Evolutionary conservation across 805 yeast species (phyloP).

Genomic region (Starmera quercuum): DNA sequence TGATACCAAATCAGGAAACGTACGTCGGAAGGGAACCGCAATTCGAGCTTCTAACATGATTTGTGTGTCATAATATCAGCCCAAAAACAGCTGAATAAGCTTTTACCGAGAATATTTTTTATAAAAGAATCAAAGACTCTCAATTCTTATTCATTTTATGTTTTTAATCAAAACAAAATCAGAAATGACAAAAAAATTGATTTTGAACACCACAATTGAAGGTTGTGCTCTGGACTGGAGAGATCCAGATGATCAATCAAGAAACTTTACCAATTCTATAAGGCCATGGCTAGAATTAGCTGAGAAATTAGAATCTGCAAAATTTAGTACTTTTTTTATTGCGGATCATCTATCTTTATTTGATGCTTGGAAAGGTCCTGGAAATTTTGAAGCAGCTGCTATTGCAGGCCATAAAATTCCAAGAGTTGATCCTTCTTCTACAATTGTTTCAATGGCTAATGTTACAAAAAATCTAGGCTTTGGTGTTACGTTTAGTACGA

Average conservation of each 20-base stretch:
- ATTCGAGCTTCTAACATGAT: too few relatives aligned
- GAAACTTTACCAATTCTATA: slow-evolving; percentile 16
- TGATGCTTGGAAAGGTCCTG: slow-evolving; percentile 31
- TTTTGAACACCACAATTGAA: slow-evolving; percentile 24
- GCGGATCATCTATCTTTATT: slow-evolving; percentile 32
- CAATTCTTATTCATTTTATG: too few relatives aligned
- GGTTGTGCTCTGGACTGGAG: slow-evolving; percentile 30
- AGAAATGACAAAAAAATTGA: slow-evolving; percentile 14
- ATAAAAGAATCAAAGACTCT: too few relatives aligned
- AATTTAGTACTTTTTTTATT: slow-evolving; percentile 26
- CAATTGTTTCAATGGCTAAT: slow-evolving; percentile 30
- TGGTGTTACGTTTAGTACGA: slow-evolving; percentile 31
- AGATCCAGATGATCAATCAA: slow-evolving; percentile 26
- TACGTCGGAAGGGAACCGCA: too few relatives aligned
- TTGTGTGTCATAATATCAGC: too few relatives aligned
- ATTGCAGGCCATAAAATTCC: slow-evolving; percentile 23
- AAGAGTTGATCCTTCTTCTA: slow-evolving; percentile 28
- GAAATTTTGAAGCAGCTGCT: slow-evolving; percentile 24
- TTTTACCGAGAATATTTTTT: too few relatives aligned
- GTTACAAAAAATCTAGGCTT: slow-evolving; percentile 27
- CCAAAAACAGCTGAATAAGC: too few relatives aligned
- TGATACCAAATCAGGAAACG: too few relatives aligned
- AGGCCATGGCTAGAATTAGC: slow-evolving; percentile 31
- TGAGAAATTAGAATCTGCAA: slow-evolving; percentile 25
- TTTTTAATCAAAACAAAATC: too few relatives aligned